Conservation (phyloP, 345 rosid genomes). For the Populus pruinosa region DNA sequence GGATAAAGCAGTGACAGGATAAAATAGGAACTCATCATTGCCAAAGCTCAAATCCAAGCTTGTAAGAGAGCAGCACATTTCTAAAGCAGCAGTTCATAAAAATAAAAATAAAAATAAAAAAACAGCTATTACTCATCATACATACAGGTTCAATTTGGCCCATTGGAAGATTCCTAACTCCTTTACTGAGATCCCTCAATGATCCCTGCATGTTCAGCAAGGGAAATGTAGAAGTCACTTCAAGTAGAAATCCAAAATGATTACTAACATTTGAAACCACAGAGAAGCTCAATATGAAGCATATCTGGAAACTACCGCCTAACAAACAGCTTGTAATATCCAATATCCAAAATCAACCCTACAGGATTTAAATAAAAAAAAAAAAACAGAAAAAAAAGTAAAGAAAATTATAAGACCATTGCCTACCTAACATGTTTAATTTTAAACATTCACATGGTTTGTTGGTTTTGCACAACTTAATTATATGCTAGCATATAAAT, state of each 20-base stretch:
- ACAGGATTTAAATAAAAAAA: not conserved
- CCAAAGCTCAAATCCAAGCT: not conserved
- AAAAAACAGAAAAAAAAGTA: not conserved
- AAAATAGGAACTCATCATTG: not conserved
- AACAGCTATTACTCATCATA: constrained; percentile 4
- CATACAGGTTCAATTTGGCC: constrained; percentile 56
- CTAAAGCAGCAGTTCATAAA: not conserved
- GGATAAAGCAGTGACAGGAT: not conserved
- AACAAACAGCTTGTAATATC: not conserved
- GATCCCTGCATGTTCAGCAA: constrained; percentile 50
- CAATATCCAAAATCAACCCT: not conserved
- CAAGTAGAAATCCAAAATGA: not conserved
- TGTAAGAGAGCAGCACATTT: not conserved
- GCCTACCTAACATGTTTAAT: not conserved
- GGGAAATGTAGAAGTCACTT: constrained; percentile 1
- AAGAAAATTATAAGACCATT: not conserved
- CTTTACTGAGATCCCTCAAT: constrained; percentile 63
- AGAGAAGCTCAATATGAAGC: not conserved
- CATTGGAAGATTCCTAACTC: constrained; percentile 46
- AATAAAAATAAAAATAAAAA: not conserved
- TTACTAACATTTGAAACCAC: not conserved
- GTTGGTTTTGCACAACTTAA: no score
- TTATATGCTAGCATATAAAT: no score
- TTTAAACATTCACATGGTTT: not conserved
- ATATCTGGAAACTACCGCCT: no score